Evolutionary conservation across 2,329 filamentous ascomycete species (phyloP).

Genomic region (Talaromyces sp.): DNA sequence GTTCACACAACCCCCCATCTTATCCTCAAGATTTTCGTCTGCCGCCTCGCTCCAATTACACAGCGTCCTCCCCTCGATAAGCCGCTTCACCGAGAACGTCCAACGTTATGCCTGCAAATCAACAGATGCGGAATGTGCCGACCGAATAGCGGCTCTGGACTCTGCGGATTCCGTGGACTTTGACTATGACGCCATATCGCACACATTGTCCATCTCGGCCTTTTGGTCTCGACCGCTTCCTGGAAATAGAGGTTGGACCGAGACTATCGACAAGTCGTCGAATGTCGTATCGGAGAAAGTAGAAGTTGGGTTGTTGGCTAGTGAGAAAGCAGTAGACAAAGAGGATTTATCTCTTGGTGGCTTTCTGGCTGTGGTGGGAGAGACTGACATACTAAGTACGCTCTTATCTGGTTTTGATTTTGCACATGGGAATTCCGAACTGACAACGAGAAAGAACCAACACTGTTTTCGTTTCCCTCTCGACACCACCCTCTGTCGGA

Average conservation of each 20-base stretch:
- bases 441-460: conserved; percentile 50
- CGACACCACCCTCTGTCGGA: conserved; percentile 61
- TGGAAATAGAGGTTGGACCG: conserved; percentile 42
- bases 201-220: conserved; percentile 61
- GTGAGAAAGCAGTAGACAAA: conserved; percentile 54
- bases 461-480: conserved; percentile 78
- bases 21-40: conserved; percentile 58
- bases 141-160: conserved; percentile 43
- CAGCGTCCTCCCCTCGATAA: conserved; percentile 56
- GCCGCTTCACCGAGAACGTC: conserved; percentile 52
- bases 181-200: conserved; percentile 67
- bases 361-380: conserved; percentile 71
- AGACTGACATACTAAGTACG: conserved; percentile 63
- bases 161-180: conserved; percentile 67
- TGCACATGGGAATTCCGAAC: conserved; percentile 4
- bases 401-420: conserved; percentile 7
- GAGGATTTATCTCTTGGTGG: conserved; percentile 77
- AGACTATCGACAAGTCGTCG: conserved; percentile 33
- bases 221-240: conserved; percentile 49
- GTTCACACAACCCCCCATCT: conserved; percentile 57
- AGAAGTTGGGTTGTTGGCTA: conserved; percentile 75
- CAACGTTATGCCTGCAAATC: conserved; percentile 49
- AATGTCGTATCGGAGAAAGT: conserved; percentile 48
- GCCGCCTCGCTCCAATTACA: conserved; percentile 67
- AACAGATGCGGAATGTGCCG: conserved; percentile 47